A percentile compares a stretch with the other conserved stretches of the same genome.
phyloP scores from a whole-genome alignment of 805 yeast species.

The Komagataella kurtzmanii region DNA sequence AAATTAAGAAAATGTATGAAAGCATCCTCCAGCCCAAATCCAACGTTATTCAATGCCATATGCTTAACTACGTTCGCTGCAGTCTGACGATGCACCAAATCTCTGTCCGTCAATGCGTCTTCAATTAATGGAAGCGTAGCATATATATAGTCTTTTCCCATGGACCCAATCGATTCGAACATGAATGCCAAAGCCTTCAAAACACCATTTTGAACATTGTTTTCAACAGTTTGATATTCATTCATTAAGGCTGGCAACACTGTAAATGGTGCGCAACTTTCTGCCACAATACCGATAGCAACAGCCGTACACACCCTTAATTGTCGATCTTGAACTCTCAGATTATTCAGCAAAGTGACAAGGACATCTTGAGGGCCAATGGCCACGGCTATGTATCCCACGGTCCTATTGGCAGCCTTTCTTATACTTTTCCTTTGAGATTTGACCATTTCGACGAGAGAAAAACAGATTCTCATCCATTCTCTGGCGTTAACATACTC shows the following conservation, averaged over 20 bases:
- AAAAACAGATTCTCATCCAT: slow-evolving; percentile 96
- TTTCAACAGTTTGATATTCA: slow-evolving; percentile 85
- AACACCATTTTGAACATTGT: slow-evolving; percentile 91
- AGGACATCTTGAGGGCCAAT: slow-evolving; percentile 94
- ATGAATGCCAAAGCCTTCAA: slow-evolving; percentile 80
- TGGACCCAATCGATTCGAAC: slow-evolving; percentile 81
- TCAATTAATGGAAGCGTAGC: slow-evolving; percentile 69
- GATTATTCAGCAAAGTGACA: slow-evolving; percentile 68
- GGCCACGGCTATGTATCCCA: slow-evolving; percentile 82
- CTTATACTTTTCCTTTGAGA: slow-evolving; percentile 68
- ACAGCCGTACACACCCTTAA: slow-evolving; percentile 94
- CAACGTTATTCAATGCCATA: slow-evolving; percentile 66
- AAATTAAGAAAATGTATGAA: slow-evolving; percentile 75
- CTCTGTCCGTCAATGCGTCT: slow-evolving; percentile 85
- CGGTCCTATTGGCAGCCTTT: slow-evolving; percentile 76
- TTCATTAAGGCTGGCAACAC: slow-evolving; percentile 92
- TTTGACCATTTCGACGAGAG: slow-evolving; percentile 76
- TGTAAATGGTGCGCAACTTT: slow-evolving; percentile 83
- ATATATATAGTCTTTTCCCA: slow-evolving; percentile 71
- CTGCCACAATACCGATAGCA: slow-evolving; percentile 94
- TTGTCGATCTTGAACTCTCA: slow-evolving; percentile 91
- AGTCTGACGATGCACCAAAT: slow-evolving; percentile 88
- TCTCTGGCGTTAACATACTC: slow-evolving; percentile 82
- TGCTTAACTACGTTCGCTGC: slow-evolving; percentile 82
- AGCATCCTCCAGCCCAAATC: slow-evolving; percentile 66